Base-by-base conservation (phyloP, 108 stramenopile genomes). In the Fragilariopsis cylindrus region DNA sequence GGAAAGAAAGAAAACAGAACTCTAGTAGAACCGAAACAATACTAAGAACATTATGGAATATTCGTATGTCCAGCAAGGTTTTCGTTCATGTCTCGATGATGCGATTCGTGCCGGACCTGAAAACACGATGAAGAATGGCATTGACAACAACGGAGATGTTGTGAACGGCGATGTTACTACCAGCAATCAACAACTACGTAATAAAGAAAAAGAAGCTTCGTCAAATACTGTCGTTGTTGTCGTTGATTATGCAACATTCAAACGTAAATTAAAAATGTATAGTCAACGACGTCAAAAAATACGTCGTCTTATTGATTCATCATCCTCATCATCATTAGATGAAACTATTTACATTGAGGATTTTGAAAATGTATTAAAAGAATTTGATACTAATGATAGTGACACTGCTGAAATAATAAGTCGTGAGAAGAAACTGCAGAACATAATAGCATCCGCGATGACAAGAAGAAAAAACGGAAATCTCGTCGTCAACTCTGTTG, bases 221-320 rank as follows among this genome's bases (percentile, higher is more conserved):
- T 11, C 55, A 5, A 5, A 41, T 3, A 66, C 39, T 3, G 19
- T 41, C 41, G 39, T 40, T 7, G 21, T 21, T 57, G 71, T 78
- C 12, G 76, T 86, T 40, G 81, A 86, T 62, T 86, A 86, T 68
- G 70, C 56, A 0, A 11, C 48, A 8, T 86, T 86, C 76, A 86
- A 86, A 56, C 39, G 47, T 43, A 72, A 70, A 48, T 65, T 86
- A 48, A 56, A 54, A 15, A 44, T 3, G 41, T 82, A 80, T 40
- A 67, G 72, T 12, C 67, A 15, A 16, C 46, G 67, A 48, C 67
- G 67, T 50, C 11, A 15, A 6, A 52, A 52, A 68, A n/a, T 68
- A 18, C 47, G 48, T 9, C 67, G 67, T n/a, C 67, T 52, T 0
- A 41, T 63, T 8, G 62, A 63, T 45, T 7, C 2, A 53, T 15